These are phyloP conservation scores for Epichloe gansuensis DNA, from an alignment of 2,329 filamentous ascomycete species.

Conservation along the genomic window DNA sequence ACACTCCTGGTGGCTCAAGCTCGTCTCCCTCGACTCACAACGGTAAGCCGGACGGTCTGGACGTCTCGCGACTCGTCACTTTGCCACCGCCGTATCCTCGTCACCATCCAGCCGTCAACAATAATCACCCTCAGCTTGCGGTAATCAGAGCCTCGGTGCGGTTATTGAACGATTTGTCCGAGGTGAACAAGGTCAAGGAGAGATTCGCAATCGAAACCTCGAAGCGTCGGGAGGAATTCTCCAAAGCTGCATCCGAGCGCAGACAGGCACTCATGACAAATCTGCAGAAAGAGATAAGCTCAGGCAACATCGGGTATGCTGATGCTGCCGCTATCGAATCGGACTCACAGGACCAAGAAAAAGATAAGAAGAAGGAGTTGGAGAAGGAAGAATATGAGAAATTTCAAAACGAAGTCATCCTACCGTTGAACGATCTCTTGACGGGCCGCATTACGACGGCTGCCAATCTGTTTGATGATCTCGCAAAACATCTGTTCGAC, in stretches of 20 bases:
- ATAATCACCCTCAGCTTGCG: conserved; percentile 82
- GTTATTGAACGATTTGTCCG: conserved; percentile 58
- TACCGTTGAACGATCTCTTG: conserved; percentile 70
- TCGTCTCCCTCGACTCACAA: conserved; percentile 31
- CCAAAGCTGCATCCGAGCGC: conserved; percentile 36
- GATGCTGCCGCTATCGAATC: conserved; percentile 74
- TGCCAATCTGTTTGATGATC: conserved; percentile 63
- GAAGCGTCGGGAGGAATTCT: conserved; percentile 45
- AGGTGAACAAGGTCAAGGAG: conserved; percentile 58
- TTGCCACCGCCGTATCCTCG: conserved; percentile 88
- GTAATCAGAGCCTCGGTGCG: conserved; percentile 65
- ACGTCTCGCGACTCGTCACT: conserved; percentile 85
- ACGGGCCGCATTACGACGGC: conserved; percentile 63
- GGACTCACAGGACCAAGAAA: conserved; percentile 59
- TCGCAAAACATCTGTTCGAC: conserved; percentile 60
- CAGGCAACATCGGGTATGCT: conserved; percentile 68
- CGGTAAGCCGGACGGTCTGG: conserved; percentile 47
- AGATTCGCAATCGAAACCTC: conserved; percentile 43
- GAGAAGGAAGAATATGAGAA: conserved; percentile 72
- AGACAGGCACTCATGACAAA: conserved; percentile 57
- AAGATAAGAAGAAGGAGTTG: conserved; percentile 55
- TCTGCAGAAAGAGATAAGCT: conserved; percentile 66
- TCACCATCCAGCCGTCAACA: conserved; percentile 91
- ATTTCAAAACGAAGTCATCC: conserved; percentile 74
- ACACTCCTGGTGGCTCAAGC: conserved; percentile 26